A percentile compares a stretch with the other conserved stretches of the same genome.
Evolutionary conservation across 1,284 basidiomycete genomes (phyloP).

Genomic region (Leccinum subrobustum): DNA sequence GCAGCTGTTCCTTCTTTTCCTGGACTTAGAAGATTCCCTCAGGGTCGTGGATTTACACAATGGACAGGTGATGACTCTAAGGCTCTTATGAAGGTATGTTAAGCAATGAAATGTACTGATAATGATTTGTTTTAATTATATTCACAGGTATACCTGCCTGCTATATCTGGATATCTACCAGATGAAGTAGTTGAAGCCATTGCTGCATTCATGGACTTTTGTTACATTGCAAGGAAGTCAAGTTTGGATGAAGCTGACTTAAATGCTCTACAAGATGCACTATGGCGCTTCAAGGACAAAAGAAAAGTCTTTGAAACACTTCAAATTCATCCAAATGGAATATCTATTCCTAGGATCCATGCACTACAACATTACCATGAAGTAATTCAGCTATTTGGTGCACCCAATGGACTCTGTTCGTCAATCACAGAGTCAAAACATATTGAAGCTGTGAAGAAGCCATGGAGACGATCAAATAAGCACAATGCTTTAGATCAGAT

Average conservation of each 20-base stretch:
- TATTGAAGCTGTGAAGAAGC: neutral
- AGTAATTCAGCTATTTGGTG: neutral
- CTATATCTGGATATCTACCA: neutral
- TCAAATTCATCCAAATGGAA: neutral
- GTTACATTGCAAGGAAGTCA: constrained; percentile 1
- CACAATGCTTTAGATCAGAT: neutral
- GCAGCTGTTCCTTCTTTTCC: neutral
- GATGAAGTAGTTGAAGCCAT: neutral
- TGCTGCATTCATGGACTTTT: neutral
- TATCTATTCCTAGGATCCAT: neutral
- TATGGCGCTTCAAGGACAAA: neutral
- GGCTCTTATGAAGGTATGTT: neutral
- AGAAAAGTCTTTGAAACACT: neutral
- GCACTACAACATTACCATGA: neutral
- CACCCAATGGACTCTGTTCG: neutral
- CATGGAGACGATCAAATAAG: neutral
- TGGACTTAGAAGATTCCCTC: neutral
- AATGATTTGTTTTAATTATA: too few relatives aligned
- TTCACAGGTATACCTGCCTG: neutral
- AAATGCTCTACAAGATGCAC: neutral
- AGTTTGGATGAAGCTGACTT: neutral
- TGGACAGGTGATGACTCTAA: neutral
- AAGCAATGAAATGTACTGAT: neutral
- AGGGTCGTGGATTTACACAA: neutral
- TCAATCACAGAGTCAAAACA: neutral